Evolutionary conservation across 2,329 filamentous ascomycete species (phyloP), one percentile per base, ranked within the genome.

Genomic region (Diaporthe ampelina): DNA sequence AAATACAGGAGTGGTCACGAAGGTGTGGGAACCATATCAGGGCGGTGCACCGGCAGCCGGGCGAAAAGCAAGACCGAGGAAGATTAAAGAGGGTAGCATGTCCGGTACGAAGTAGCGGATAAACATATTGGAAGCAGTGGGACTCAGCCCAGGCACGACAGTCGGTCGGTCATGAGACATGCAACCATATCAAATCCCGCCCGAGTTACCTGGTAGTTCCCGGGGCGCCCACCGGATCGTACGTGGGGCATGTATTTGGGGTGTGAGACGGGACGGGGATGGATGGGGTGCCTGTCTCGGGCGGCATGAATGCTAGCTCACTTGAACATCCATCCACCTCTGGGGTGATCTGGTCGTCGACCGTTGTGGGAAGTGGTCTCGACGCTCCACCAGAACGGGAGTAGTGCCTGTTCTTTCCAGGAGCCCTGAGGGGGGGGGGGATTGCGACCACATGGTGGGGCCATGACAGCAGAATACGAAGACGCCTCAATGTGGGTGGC

Each of bases 191-290:
- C 35, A 35, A 48, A 58, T 45, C 68, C 56, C 52, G 68, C 13
- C 68, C 45, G 35, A 57, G 52, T 58, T 45, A 57, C 68, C 10
- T 67, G 63, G 63, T 19, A 52, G 29, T 37, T 35, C 45, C 63
- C 43, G 61, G 63, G 45, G 29, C 63, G 63, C 63, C 63, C 63
- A 67, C 63, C 63, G 63, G 63, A 52, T 52, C 45, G 45, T 37
- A 52, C 63, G 63, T 52, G 63, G 63, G 63, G 63, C 63, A 48
- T 48, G n/a, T 65, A 19, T 45, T 48, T 48, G 19, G 45, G 45
- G 45, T 9, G 40, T 32, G 24, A 24, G 43, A 45, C 40, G 59
- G 40, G 59, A 48, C 11, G 40, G 29, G 40, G 59, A 63, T 48
- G 59, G 13, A 40, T 40, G 37, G 37, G 37, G 13, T 5, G 6